Evolutionary conservation across 345 rosid species (phyloP), one percentile per base, ranked within the genome.

Genomic region (Leavenworthia alabamica): DNA sequence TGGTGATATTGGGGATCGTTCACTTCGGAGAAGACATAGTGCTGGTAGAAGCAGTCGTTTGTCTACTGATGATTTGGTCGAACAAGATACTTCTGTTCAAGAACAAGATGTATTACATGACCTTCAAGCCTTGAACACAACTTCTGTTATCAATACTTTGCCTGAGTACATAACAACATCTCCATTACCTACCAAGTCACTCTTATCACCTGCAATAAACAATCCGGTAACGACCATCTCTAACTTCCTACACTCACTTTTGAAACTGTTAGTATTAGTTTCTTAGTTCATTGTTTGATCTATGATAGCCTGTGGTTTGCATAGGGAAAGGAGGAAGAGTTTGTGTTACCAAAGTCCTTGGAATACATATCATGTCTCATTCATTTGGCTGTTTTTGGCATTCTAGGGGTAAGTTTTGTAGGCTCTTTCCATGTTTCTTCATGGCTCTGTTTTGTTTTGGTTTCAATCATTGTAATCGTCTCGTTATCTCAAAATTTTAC

Each of bases 1-100:
- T 1, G 97, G 94, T 26, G 98, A 91, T 77, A 80, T 79, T 42
- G 98, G 98, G 22, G 92, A 84, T 72, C 84, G 86, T 26, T 89
- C 80, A 20, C 84, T 86, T 65, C 74, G 62, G 17, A 77, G 88
- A 58, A 73, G 70, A 24, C 75, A 81, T 67, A 52, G 56, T 60
- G 72, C 73, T 47, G 80, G 71, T 43, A 57, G 70, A 72, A 69
- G 87, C 35, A 81, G 82, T 64, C 16, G 73, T 29, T 62, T 76
- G 4, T 82, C 84, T 46, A 48, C 73, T 35, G 83, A 77, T 56
- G 63, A 32, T 71, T 69, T 60, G 26, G 16, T 69, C 16, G 84
- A 84, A 73, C 75, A 64, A 51, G 36, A 63, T 51, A 51, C 67
- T 68, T 60, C 42, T 43, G 36, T 14, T 14, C 71, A 60, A 13